Evolutionary conservation across 73 alveolate species (phyloP), one percentile per base, ranked within the genome.

Genomic region (Durusdinium trenchii): DNA sequence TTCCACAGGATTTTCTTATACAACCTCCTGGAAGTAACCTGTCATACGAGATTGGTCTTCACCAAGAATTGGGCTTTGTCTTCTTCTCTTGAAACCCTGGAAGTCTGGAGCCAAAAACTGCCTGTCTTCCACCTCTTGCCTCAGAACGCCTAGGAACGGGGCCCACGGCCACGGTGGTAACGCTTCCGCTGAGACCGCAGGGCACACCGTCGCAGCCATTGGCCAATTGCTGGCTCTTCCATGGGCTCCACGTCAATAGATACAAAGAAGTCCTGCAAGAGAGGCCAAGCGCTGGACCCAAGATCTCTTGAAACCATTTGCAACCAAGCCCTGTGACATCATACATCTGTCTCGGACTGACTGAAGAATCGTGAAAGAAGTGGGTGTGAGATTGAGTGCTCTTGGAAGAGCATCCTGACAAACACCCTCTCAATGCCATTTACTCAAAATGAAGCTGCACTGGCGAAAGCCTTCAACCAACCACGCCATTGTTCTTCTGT

Each of bases 121-220:
- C 38, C 43, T 45, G 28, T 78, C 38, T 10, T 2, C 9, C 28
- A 6, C 40, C 64, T 32, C 35, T 10, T 38, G 54, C n/a, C 10
- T 35, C 52, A 6, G 10, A 32, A 0, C 50, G 35, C 85, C 10
- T 12, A 18, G 20, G 54, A 28, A 6, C n/a, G n/a, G n/a, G 30
- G 10, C 23, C 95, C 67, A 47, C 67, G 54, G 75, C 40, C 23
- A 35, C 96, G 73, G 36, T 89, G 96, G 40, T 89, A 89, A 73
- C 96, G 73, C 54, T 89, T 89, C 45, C 45, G 6, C 0, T 48
- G 86, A 1, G 96, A 89, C 48, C 96, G 50, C 46, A 69, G 51
- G 50, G 96, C 86, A 64, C 73, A 90, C 52, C 96, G 78, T 42
- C 45, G 42, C 86, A 90, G 96, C 96, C 96, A 90, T 9, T 69